Evolutionary conservation across 139 green algal species (phyloP).

Genomic region (Ettlia oleoabundans): DNA sequence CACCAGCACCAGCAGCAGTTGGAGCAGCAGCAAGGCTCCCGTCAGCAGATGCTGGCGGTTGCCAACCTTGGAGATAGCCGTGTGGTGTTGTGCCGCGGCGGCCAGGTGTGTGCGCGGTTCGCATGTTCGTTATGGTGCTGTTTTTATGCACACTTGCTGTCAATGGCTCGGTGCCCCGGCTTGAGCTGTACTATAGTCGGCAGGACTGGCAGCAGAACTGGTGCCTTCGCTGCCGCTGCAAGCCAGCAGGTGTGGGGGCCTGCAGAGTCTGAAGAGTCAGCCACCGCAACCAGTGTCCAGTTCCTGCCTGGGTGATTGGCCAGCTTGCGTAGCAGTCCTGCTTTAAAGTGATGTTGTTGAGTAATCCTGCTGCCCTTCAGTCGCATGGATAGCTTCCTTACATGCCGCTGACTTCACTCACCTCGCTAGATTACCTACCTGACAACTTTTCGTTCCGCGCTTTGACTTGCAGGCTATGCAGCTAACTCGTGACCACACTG

Average conservation of each 20-base stretch:
- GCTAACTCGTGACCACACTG: slow-evolving; percentile 86
- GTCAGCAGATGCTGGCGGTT: slow-evolving; percentile 59
- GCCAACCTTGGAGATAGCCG: slow-evolving; percentile 92
- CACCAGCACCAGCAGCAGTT: not conserved
- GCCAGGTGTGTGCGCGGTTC: slow-evolving; percentile 25
- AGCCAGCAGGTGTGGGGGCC: too few relatives aligned
- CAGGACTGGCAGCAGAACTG: too few relatives aligned
- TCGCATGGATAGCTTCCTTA: too few relatives aligned
- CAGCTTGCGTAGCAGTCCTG: too few relatives aligned
- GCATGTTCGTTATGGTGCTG: not conserved
- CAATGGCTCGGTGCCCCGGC: not conserved
- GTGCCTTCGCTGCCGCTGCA: too few relatives aligned
- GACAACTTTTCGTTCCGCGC: not conserved
- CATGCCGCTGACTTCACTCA: not conserved
- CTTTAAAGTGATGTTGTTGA: too few relatives aligned
- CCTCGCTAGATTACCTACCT: not conserved
- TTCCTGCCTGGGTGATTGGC: too few relatives aligned
- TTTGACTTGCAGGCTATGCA: slow-evolving; percentile 43
- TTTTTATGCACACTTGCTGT: not conserved
- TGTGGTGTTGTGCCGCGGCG: slow-evolving; percentile 75
- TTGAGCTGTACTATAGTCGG: too few relatives aligned
- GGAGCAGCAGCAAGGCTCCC: not conserved
- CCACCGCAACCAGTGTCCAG: too few relatives aligned
- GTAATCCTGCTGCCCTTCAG: too few relatives aligned
- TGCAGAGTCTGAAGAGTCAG: too few relatives aligned